Evolutionary conservation across 495 filamentous ascomycete species (phyloP), one percentile per base, ranked within the genome.

Genomic region (Penicillium parvum): DNA sequence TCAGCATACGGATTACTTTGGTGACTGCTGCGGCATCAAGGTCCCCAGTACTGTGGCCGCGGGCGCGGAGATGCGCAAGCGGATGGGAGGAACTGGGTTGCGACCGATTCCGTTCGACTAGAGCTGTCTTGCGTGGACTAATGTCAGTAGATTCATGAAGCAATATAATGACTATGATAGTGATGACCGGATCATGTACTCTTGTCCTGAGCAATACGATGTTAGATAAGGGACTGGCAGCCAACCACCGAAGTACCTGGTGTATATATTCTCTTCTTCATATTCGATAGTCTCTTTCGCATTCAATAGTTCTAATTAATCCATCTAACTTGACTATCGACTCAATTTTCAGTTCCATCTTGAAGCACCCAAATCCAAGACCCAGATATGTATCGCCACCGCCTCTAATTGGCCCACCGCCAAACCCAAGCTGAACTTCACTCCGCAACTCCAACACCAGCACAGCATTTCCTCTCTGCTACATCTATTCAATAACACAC

Each of bases 21-120:
- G 94, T 1, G 94, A 99, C 58, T 99, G 94, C 65, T 99, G 92
- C 55, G 94, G 92, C 25, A 99, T 99, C 67, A 94, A 96, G 66
- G 90, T 99, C 11, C 92, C 94, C 9, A 94, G 90, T 57, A 88
- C 85, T 32, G 75, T 96, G 49, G 92, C 88, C 19, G 94, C 92
- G 10, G 83, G 83, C 7, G 81, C 85, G 54, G 90, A 95, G 64
- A 82, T 83, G 77, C 83, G 77, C 66, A 96, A 95, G 72, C 74
- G 75, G 32, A 76, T 75, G 51, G 73, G 69, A 32, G 81, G 68
- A 8, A 76, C 78, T 40, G 66, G 75, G 26, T 61, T 96, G 57
- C 80, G 91, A 46, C 81, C 89, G 45, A 85, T 98, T 63, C 91
- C 91, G 0, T 98, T 98, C 65, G 91, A 96, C 68, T 96, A 68